Base-by-base conservation (phyloP, 805 yeast genomes). In the Komagataella pastoris region DNA sequence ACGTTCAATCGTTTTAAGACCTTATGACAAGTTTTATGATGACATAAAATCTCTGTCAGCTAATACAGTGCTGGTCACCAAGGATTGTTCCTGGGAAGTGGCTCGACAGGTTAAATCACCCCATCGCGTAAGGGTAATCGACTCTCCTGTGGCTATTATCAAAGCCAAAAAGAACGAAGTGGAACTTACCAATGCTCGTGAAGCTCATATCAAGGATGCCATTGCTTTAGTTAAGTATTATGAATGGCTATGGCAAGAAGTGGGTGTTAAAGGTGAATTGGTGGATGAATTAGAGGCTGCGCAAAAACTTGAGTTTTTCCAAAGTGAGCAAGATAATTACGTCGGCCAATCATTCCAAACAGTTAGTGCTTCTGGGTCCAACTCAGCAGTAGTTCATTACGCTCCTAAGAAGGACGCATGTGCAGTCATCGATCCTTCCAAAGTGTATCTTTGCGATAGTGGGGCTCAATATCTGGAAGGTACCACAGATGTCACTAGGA, bases 381-480 rank as follows among this genome's bases (percentile, higher is more conserved):
- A 86, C 60, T 81, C 87, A 1, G 81, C 93, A 0, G 72, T 86
- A 7, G 82, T 85, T 51, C 95, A 86, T 60, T 86, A 86, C 61
- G 74, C 83, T 0, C 95, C 95, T 30, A 74, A 82, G 0, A 68
- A 68, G 30, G 82, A 76, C 10, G 72, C 76, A 17, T 75, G 78
- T 51, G 70, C 84, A 1, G 64, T 75, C 53, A 79, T 93, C 53
- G 83, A 85, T 59, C 81, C 84, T 7, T 65, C 75, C 18, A 77
- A 83, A 53, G 76, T 89, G 1, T 89, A 84, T 58, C 70, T 93
- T 55, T 72, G 87, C 54, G 99, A 93, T 65, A 80, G 96, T 2
- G 99, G 99, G 3, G 87, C 93, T 0, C 99, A 93, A 60, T 91
- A 79, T 61, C 64, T 84, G 19, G 96, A 90, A 61, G 99, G 99